These are phyloP conservation scores for Jackrogersella multiformis DNA, from an alignment of 495 filamentous ascomycete genomes.

Conservation along the genomic window DNA sequence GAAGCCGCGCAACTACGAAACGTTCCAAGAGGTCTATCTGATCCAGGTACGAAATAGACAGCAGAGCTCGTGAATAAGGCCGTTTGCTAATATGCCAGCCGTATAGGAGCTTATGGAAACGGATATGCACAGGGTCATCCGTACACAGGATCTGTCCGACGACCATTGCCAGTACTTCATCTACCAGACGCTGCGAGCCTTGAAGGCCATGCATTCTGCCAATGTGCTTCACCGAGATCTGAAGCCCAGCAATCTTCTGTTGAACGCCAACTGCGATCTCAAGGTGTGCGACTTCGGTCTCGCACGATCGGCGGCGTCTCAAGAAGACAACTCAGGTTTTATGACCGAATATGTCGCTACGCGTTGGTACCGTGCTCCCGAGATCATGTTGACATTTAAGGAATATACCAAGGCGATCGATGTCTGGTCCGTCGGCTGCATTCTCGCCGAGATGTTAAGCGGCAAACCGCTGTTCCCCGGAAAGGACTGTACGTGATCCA, in stretches of 20 bases:
- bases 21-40: slow-evolving; percentile 97
- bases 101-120: slow-evolving; percentile 97
- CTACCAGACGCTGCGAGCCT: slow-evolving; percentile 96
- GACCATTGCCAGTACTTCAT: slow-evolving; percentile 99
- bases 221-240: slow-evolving; percentile 98
- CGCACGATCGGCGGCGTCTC: slow-evolving; percentile 89
- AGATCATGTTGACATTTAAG: slow-evolving; percentile 99
- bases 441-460: slow-evolving; percentile 99
- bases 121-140: slow-evolving; percentile 99
- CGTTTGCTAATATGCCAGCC: slow-evolving; percentile 25
- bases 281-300: slow-evolving; percentile 99
- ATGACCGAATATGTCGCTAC: slow-evolving; percentile 99
- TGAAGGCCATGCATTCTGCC: slow-evolving; percentile 99
- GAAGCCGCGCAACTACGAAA: slow-evolving; percentile 93
- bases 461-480: slow-evolving; percentile 98
- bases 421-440: slow-evolving; percentile 99
- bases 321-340: slow-evolving; percentile 98
- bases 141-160: slow-evolving; percentile 97
- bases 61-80: background rate
- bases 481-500: slow-evolving; percentile 85
- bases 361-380: slow-evolving; percentile 97
- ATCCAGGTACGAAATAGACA: slow-evolving; percentile 76
- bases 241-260: slow-evolving; percentile 94
- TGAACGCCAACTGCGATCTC: slow-evolving; percentile 99
- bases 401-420: slow-evolving; percentile 99